Conservation (phyloP, 768 basidiomycete species). For the Pleurotus cornucopiae region DNA sequence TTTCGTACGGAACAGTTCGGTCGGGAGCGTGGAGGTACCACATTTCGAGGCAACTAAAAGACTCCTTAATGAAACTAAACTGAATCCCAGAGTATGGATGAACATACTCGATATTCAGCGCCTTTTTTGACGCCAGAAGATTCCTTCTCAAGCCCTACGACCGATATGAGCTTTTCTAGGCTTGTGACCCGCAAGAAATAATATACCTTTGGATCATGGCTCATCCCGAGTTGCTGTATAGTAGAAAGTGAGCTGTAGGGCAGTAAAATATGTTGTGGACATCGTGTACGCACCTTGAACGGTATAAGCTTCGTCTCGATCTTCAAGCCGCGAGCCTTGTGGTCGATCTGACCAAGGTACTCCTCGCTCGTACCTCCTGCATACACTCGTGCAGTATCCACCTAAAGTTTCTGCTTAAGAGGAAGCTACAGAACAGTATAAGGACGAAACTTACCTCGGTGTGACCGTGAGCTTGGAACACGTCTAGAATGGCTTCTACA, state of each 20-base stretch:
- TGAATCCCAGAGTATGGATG: constrained; percentile 5
- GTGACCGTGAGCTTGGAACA: constrained; percentile 53
- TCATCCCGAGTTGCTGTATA: neutral
- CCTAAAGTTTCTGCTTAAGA: constrained; percentile 28
- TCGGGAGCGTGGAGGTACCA: constrained; percentile 64
- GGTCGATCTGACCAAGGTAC: constrained; percentile 46
- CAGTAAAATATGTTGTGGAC: no score
- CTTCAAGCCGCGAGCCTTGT: constrained; percentile 44
- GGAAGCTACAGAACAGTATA: constrained; percentile 21
- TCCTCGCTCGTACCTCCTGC: constrained; percentile 53
- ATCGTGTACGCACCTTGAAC: constrained; percentile 14
- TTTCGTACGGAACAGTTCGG: constrained; percentile 50
- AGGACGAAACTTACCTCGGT: constrained; percentile 32
- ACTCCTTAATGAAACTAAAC: neutral
- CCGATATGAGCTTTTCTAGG: constrained; percentile 14
- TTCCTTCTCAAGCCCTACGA: constrained; percentile 39
- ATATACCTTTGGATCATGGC: neutral
- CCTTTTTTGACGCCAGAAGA: constrained; percentile 42
- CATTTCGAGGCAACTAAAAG: constrained; percentile 39
- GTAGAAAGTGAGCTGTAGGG: no score
- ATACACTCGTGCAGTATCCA: constrained; percentile 52
- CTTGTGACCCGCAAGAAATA: no score
- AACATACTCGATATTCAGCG: constrained; percentile 40
- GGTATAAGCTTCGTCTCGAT: constrained; percentile 62
- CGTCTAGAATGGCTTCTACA: constrained; percentile 48